phyloP scores from a whole-genome alignment of 1,284 basidiomycete genomes.

The Ustilago vetiveriae region DNA sequence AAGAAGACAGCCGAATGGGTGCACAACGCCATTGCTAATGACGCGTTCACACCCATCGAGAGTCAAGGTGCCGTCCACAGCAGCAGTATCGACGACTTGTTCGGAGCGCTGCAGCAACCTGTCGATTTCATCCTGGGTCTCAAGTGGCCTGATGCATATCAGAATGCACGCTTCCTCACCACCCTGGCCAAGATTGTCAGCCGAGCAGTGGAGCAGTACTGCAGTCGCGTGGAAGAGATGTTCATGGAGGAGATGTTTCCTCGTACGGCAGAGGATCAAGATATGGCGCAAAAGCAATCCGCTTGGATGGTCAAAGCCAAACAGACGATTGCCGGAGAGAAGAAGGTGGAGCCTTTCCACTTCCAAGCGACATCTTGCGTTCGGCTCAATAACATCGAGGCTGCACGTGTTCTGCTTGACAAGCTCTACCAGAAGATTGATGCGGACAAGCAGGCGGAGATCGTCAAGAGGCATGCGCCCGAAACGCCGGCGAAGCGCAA shows the following conservation, averaged over 20 bases:
- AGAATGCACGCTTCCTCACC: constrained; percentile 91
- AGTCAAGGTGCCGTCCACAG: constrained; percentile 82
- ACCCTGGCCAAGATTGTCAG: constrained; percentile 78
- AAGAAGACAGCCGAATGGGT: constrained; percentile 94
- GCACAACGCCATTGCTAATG: constrained; percentile 56
- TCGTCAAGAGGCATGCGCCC: constrained; percentile 69
- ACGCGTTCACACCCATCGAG: constrained; percentile 71
- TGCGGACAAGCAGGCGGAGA: constrained; percentile 84
- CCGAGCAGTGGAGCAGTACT: constrained; percentile 91
- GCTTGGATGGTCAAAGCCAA: constrained; percentile 95
- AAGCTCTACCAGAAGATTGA: constrained; percentile 91
- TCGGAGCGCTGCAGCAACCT: constrained; percentile 90
- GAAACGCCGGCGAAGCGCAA: constrained; percentile 68
- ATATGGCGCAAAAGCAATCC: constrained; percentile 72
- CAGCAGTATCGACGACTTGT: constrained; percentile 94
- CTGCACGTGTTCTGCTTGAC: constrained; percentile 87
- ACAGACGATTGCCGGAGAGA: constrained; percentile 80
- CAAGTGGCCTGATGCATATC: constrained; percentile 89
- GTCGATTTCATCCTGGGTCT: constrained; percentile 87
- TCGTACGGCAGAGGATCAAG: constrained; percentile 70
- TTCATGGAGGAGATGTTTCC: constrained; percentile 96
- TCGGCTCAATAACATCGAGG: constrained; percentile 96
- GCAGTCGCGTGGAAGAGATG: constrained; percentile 82
- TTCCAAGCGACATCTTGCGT: constrained; percentile 89
- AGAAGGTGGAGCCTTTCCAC: constrained; percentile 91